Base-by-base conservation (phyloP, 768 basidiomycete species). In the Trametes punicea region DNA sequence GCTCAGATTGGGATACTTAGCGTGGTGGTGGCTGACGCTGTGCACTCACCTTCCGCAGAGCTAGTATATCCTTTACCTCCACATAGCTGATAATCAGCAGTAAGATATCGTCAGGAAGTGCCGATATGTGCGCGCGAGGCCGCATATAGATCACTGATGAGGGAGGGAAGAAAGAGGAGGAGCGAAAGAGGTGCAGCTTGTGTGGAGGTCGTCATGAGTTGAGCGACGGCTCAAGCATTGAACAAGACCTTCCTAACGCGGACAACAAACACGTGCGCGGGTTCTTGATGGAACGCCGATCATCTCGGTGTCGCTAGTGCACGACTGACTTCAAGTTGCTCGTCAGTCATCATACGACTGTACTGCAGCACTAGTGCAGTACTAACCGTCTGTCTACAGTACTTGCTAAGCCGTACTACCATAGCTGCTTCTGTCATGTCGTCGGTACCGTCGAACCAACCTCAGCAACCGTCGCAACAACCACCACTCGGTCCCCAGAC, bases 91-190 rank as follows among this genome's bases (percentile, higher is more conserved):
- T 65, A 42, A 72, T 64, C 41, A 71, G 60, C 1, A 72, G 67
- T 13, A 72, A 44, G n/a, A 72, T 51, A 48, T 72, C 71, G 60
- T 72, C 69, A 18, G 71, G 68, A 16, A 72, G 67, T n/a, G 65
- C 59, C 1, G 59, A 40, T 15, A 71, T 46, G 18, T 47, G 21
- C 9, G 60, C 52, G 33, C 51, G 46, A 15, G 47, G 53, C 23
- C 42, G 42, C 38, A 50, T 34, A n/a, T 31, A 2, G 31, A 46
- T 6, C 29, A 21, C 23, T 4, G 36, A 9, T 31, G 36, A 6
- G 23, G 18, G 38, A 11, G 31, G 25, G 33, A 27, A 21, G 20
- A 18, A n/a, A 29, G 23, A 39, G n/a, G 45, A 42, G 41, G 41
- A 16, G 40, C 13, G n/a, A 30, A 45, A 50, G 48, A 26, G 47